Conservation (phyloP, 192 early-diverging fungal species). For the Backusella sp. region DNA sequence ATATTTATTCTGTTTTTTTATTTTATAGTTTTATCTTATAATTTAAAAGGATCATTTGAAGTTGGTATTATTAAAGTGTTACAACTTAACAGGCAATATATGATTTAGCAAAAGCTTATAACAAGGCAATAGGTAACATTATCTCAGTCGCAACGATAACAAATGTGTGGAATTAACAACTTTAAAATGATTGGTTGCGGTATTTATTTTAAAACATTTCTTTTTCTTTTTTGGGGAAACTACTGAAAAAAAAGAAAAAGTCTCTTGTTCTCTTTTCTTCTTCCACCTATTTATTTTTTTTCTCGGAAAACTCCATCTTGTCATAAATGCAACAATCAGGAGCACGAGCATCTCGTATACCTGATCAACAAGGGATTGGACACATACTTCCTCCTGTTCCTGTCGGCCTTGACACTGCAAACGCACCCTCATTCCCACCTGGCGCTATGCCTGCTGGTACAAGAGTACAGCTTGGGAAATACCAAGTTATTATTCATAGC, state of each 20-base stretch:
- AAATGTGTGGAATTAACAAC: background rate
- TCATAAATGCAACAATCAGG: constrained; percentile 8
- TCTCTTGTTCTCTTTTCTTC: background rate
- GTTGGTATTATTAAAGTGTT: too few relatives aligned
- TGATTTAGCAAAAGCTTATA: too few relatives aligned
- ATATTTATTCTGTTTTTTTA: too few relatives aligned
- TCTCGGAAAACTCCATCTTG: background rate
- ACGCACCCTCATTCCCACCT: constrained; percentile 37
- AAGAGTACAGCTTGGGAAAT: constrained; percentile 50
- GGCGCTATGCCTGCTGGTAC: constrained; percentile 69
- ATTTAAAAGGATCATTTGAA: too few relatives aligned
- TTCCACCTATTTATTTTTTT: background rate
- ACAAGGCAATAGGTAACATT: too few relatives aligned
- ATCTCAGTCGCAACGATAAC: too few relatives aligned
- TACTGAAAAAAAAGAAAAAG: background rate
- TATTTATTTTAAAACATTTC: background rate
- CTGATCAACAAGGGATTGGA: constrained; percentile 38
- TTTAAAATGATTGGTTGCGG: background rate
- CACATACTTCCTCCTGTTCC: constrained; percentile 35
- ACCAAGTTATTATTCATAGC: constrained; percentile 65
- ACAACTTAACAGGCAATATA: too few relatives aligned
- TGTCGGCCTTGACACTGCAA: constrained; percentile 24
- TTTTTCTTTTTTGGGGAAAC: background rate
- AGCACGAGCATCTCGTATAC: constrained; percentile 31
- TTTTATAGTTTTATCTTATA: too few relatives aligned